Evolutionary conservation across 2,329 filamentous ascomycete species (phyloP), one percentile per base, ranked within the genome.

Genomic region (Aspergillus ustus): DNA sequence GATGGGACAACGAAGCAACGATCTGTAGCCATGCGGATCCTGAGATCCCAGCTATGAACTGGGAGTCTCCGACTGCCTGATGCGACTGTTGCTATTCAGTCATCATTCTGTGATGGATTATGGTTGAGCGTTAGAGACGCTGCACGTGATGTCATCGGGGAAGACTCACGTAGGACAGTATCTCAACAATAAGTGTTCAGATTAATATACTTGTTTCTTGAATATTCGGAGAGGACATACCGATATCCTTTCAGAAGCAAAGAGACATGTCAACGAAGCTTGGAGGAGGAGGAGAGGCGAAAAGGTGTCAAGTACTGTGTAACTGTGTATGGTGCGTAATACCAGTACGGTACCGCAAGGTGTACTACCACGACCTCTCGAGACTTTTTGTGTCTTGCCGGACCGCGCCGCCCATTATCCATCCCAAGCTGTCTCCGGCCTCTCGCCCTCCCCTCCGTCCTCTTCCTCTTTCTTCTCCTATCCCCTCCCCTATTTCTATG

Each of bases 401-500:
- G 71, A 70, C 65, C 67, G 67, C 72, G 70, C 70, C 71, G 72
- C 69, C 68, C 66, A 65, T 69, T 66, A 65, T 68, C 65, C 68
- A 66, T 67, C 70, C 63, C 63, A 67, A 62, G 62, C 66, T 66
- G 59, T 63, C 63, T 67, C 59, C 59, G 60, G 57, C 53, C 55
- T 63, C 59, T 64, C 56, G 59, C 49, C 52, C 67, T 65, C 62
- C 61, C 65, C 61, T 64, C 65, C 66, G 62, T 61, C 55, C 63
- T 65, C 63, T 63, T 65, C 64, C 64, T 63, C 66, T 65, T 67
- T 64, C 66, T 56, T 61, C 67, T 63, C 61, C 66, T 63, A 63
- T 65, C 66, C 60, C 55, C 63, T 64, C 65, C 61, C 53, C 45
- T 70, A 64, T 67, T 69, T 68, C 64, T 66, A 58, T 67, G 55